Percentiles rank a stretch among this genome's conserved stretches.
These are phyloP conservation scores for Clavaria fumosa DNA, from an alignment of 768 basidiomycete genomes.

Conservation along the genomic window DNA sequence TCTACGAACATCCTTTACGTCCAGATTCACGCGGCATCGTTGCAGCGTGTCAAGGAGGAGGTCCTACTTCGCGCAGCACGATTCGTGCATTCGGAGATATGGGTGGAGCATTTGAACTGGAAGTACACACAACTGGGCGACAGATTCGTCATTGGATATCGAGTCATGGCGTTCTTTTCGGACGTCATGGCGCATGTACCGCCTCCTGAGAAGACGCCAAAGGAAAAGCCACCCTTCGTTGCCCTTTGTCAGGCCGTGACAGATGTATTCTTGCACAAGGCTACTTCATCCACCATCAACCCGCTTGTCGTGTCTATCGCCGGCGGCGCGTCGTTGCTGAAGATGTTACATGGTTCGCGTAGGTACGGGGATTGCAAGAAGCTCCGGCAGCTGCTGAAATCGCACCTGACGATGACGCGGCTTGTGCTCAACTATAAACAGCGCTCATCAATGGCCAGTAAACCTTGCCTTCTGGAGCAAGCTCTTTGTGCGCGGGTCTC, in stretches of 20 bases:
- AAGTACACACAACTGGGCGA: constrained; percentile 71
- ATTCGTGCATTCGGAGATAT: constrained; percentile 77
- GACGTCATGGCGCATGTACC: constrained; percentile 51
- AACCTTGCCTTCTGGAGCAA: constrained; percentile 61
- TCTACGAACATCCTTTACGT: constrained; percentile 35
- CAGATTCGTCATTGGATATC: constrained; percentile 66
- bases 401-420: constrained; percentile 45
- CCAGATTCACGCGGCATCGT: constrained; percentile 35
- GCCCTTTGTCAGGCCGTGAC: constrained; percentile 45
- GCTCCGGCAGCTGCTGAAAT: constrained; percentile 52
- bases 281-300: constrained; percentile 65
- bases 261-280: constrained; percentile 58
- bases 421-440: constrained; percentile 53
- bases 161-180: constrained; percentile 50
- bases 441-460: constrained; percentile 24
- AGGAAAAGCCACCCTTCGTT: constrained; percentile 38
- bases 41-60: constrained; percentile 68
- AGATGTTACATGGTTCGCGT: constrained; percentile 43
- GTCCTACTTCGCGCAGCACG: constrained; percentile 63
- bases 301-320: constrained; percentile 64
- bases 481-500: constrained; percentile 49
- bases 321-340: constrained; percentile 41
- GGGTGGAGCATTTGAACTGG: constrained; percentile 79
- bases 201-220: constrained; percentile 26
- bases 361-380: constrained; percentile 56